Evolutionary conservation across 495 filamentous ascomycete species (phyloP).

Genomic region (Recurvomyces mirabilis): DNA sequence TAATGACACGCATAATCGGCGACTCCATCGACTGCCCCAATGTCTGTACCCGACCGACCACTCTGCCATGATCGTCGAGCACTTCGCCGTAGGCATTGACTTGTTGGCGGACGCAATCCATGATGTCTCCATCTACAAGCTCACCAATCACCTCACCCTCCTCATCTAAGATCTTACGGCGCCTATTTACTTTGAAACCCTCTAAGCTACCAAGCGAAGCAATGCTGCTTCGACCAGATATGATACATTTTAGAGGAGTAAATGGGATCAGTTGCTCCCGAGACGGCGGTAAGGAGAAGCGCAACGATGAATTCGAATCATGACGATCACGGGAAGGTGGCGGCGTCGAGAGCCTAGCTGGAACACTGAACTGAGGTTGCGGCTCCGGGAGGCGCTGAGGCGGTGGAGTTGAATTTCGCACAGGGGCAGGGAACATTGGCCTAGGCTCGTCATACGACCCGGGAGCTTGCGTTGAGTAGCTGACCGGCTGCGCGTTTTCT

Average conservation of each 20-base stretch:
- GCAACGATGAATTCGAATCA: background rate
- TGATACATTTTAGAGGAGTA: background rate
- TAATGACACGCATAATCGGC: background rate
- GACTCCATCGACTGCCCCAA: background rate
- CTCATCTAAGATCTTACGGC: slow-evolving; percentile 42
- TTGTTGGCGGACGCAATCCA: slow-evolving; percentile 37
- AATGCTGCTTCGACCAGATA: slow-evolving; percentile 17
- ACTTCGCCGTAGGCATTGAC: slow-evolving; percentile 41
- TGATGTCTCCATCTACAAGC: slow-evolving; percentile 39
- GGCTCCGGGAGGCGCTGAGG: background rate
- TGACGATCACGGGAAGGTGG: background rate
- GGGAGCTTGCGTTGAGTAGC: too few relatives aligned
- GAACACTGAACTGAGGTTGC: background rate
- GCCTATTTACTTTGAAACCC: slow-evolving; percentile 43
- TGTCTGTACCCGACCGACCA: slow-evolving; percentile 36
- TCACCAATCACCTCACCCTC: slow-evolving; percentile 42
- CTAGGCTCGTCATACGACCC: background rate
- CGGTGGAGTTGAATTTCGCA: background rate
- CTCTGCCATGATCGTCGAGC: slow-evolving; percentile 37
- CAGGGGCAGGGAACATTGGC: background rate
- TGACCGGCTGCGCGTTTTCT: background rate
- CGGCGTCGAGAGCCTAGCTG: background rate
- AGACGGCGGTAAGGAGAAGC: background rate
- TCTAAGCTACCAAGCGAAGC: slow-evolving; percentile 39
- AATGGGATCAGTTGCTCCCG: background rate